Percentiles rank a stretch among this genome's conserved stretches.
Evolutionary conservation across 805 yeast genomes (phyloP).

Genomic region (Starmerella geochares): DNA sequence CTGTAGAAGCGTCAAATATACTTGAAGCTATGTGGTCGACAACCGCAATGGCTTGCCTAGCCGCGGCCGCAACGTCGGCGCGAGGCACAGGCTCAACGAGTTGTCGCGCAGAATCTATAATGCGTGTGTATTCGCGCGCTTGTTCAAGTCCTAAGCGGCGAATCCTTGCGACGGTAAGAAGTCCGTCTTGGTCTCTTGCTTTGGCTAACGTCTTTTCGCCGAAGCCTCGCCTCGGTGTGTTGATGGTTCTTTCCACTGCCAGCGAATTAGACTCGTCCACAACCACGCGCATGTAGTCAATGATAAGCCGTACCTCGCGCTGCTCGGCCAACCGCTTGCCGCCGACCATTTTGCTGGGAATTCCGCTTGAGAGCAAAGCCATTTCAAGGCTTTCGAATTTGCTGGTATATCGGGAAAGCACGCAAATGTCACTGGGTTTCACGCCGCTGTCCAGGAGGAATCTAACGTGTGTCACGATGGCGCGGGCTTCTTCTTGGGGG

Average conservation of each 20-base stretch:
- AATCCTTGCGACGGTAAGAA: neutral
- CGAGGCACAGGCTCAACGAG: neutral
- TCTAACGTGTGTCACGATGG: constrained; percentile 41
- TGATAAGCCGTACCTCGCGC: constrained; percentile 51
- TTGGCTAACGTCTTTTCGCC: constrained; percentile 46
- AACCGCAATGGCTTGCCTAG: neutral
- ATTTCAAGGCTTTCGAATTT: constrained; percentile 49
- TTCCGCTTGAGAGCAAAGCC: constrained; percentile 42
- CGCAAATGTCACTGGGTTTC: constrained; percentile 52
- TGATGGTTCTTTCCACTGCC: constrained; percentile 49
- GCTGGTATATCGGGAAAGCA: constrained; percentile 39
- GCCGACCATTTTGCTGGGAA: constrained; percentile 59
- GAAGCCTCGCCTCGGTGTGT: constrained; percentile 54
- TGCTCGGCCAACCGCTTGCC: constrained; percentile 77
- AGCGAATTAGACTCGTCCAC: constrained; percentile 48
- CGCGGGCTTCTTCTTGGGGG: neutral
- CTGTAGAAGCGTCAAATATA: neutral
- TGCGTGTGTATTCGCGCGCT: neutral
- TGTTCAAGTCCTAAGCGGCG: neutral
- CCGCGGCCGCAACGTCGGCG: neutral
- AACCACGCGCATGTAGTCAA: constrained; percentile 57
- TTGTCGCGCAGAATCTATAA: neutral
- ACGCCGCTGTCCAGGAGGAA: constrained; percentile 39
- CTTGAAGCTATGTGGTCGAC: neutral
- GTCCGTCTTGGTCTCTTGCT: constrained; percentile 22